phyloP scores from a whole-genome alignment of 2,329 filamentous ascomycete genomes.

The Alternaria hordeiaustralica region DNA sequence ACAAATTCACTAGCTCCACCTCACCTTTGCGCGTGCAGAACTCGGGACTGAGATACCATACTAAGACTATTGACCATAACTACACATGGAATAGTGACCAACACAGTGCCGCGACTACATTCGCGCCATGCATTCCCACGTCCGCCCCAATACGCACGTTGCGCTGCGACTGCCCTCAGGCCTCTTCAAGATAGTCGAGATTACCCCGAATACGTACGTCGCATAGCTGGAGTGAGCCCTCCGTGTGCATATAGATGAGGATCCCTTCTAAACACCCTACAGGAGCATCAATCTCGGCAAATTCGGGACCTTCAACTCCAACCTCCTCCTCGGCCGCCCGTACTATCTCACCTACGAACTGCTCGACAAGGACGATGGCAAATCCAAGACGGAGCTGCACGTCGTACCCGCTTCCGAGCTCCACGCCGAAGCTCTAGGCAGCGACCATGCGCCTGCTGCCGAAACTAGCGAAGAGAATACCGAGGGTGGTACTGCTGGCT shows the following conservation, averaged over 20 bases:
- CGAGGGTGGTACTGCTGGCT: conserved; percentile 45
- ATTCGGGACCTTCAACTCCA: conserved; percentile 88
- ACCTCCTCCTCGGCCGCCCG: conserved; percentile 87
- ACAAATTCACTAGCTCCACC: conserved; percentile 10
- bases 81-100: conserved; percentile 16
- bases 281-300: conserved; percentile 90
- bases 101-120: conserved; percentile 10
- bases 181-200: conserved; percentile 62
- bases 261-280: conserved; percentile 14
- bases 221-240: conserved; percentile 44
- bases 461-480: conserved; percentile 44
- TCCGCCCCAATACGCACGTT: conserved; percentile 60
- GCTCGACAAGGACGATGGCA: conserved; percentile 69
- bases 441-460: conserved; percentile 52
- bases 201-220: conserved; percentile 70
- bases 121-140: conserved; percentile 51
- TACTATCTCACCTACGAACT: conserved; percentile 93
- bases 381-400: conserved; percentile 72
- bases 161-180: conserved; percentile 66
- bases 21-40: conserved; percentile 2
- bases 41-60: background rate
- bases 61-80: background rate
- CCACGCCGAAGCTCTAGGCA: conserved; percentile 76
- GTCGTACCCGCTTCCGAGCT: conserved; percentile 82
- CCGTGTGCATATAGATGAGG: conserved; percentile 1